Base-by-base conservation (phyloP, 345 rosid species). In the Rhizophora apiculata region DNA sequence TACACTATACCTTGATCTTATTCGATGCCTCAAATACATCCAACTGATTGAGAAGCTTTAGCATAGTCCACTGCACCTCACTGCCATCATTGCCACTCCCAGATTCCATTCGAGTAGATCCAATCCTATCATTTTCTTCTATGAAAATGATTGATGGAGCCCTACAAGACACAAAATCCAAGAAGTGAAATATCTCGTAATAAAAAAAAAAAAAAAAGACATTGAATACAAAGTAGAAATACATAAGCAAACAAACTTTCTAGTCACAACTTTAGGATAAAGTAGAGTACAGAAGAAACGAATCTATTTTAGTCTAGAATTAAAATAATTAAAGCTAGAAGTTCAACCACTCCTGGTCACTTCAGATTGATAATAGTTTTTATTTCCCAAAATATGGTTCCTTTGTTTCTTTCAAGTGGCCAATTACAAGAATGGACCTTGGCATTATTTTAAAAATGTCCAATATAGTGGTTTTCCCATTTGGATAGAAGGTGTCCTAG, bases 81-180 rank as follows among this genome's bases (percentile, higher is more conserved):
- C 97, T 92, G 74, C 92, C 99, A 59, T 98, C 96, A 69, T 89
- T 95, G 48, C 99, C 98, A 78, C 99, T 95, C 34, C 99, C 99
- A 82, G 98, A 92, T 78, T 95, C 99, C 98, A 95, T 95, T 78
- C 99, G 87, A 70, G 99, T 89, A 72, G 99, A 95, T 71, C 98
- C 98, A 24, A 95, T 92, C 73, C 99, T 92, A 74, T 95, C 99
- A 5, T 92, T 95, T 79, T 90, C 97, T 55, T 95, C 98, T 98
- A 95, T 95, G 79, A 90, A 95, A 64, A 95, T 95, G 74, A 92
- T 95, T 4, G 99, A 95, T 51, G 99, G 99, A 62, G 92, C 99
- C 89, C 97, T 92, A 74, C 52, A 64, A 51, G 36, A 60, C 52
- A 60, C 9, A 54, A 69, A 59, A 60, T 36, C 5, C 6, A 36